phyloP scores from a whole-genome alignment of 345 rosid species.

The Xanthoceras sorbifolium region DNA sequence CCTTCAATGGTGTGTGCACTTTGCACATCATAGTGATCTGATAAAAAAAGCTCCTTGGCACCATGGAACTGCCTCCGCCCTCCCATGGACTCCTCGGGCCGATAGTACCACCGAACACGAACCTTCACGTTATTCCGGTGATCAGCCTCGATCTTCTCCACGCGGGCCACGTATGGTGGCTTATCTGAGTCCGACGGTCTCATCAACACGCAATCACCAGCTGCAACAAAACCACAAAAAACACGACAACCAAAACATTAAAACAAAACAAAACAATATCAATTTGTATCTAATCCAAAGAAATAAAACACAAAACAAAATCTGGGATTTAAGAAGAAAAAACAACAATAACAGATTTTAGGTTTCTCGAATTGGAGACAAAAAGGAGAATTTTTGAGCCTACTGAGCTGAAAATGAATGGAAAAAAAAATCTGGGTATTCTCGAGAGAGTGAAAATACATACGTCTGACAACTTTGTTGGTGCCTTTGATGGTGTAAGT shows the following conservation, averaged over 20 bases:
- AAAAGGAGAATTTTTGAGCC: conserved; percentile 13
- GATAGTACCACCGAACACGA: conserved; percentile 78
- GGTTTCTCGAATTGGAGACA: background rate
- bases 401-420: background rate
- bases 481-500: conserved; percentile 77
- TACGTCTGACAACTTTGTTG: conserved; percentile 73
- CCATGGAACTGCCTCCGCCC: conserved; percentile 90
- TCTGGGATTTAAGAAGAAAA: background rate
- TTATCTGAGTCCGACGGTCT: conserved; percentile 78
- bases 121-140: conserved; percentile 74
- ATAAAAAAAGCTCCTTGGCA: conserved; percentile 75
- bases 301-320: background rate
- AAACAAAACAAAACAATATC: background rate
- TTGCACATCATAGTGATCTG: conserved; percentile 76
- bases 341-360: background rate
- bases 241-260: conserved; percentile 2
- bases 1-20: conserved; percentile 88
- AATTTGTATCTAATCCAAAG: background rate
- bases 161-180: conserved; percentile 79
- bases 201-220: conserved; percentile 81
- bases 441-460: conserved; percentile 31
- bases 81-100: conserved; percentile 88
- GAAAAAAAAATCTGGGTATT: conserved; percentile 1
- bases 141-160: conserved; percentile 84
- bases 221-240: conserved; percentile 37